phyloP scores from a whole-genome alignment of 495 filamentous ascomycete species.

The Penicillium samsonianum region DNA sequence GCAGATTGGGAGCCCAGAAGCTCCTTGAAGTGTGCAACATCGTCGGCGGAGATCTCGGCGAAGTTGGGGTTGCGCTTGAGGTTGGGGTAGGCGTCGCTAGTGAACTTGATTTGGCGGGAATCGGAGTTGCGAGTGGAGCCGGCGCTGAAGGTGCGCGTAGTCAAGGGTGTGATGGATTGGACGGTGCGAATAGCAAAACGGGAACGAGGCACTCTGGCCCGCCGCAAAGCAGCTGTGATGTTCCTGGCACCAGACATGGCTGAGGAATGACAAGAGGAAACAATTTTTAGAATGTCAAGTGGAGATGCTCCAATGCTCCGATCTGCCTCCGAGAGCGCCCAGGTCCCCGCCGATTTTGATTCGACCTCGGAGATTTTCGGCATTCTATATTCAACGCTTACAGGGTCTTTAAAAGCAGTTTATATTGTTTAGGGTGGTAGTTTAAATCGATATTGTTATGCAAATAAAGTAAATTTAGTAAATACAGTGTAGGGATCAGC shows the following conservation, averaged over 20 bases:
- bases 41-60: conserved; percentile 63
- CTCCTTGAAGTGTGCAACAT: conserved; percentile 77
- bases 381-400: neutral
- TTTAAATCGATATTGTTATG: neutral
- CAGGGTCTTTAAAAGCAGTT: neutral
- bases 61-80: conserved; percentile 78
- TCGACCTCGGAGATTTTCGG: conserved; percentile 17
- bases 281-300: conserved; percentile 20
- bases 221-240: conserved; percentile 41
- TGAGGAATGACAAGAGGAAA: conserved; percentile 8
- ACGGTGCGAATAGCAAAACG: conserved; percentile 30
- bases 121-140: conserved; percentile 31
- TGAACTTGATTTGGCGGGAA: conserved; percentile 66
- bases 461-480: neutral
- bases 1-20: conserved; percentile 75
- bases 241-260: conserved; percentile 44
- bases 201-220: conserved; percentile 42
- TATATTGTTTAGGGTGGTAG: neutral
- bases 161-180: conserved; percentile 21
- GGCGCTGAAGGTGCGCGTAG: conserved; percentile 40
- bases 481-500: too few species aligned
- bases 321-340: conserved; percentile 17
- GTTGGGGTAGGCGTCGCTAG: conserved; percentile 80
- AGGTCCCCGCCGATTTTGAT: conserved; percentile 14
- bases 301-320: conserved; percentile 28